These are phyloP conservation scores for Iris macrosiphon DNA, from an alignment of 106 monocot genomes.

Conservation along the genomic window DNA sequence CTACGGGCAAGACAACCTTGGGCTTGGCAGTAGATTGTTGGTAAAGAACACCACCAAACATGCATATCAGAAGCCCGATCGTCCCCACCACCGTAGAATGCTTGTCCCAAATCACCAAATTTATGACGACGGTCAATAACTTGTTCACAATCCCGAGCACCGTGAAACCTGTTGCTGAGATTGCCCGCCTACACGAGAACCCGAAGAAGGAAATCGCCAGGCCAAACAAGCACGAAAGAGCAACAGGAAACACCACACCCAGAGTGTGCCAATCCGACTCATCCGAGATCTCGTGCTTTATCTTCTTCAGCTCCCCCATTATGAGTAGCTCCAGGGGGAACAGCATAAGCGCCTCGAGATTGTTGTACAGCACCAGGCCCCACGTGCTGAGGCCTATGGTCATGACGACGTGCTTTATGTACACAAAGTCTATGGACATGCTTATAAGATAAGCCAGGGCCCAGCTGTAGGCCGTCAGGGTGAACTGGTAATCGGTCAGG, in stretches of 20 bases:
- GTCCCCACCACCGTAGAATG: slow-evolving; percentile 18
- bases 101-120: slow-evolving; percentile 25
- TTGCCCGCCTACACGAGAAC: slow-evolving; percentile 50
- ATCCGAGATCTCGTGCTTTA: slow-evolving; percentile 34
- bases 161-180: slow-evolving; percentile 58
- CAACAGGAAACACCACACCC: slow-evolving; percentile 38
- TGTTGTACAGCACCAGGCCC: slow-evolving; percentile 66
- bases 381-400: slow-evolving; percentile 68
- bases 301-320: slow-evolving; percentile 61
- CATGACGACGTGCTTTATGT: slow-evolving; percentile 69
- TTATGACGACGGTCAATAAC: slow-evolving; percentile 15
- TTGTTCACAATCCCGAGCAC: slow-evolving; percentile 45
- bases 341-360: slow-evolving; percentile 50
- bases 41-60: slow-evolving; percentile 19
- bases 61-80: slow-evolving; percentile 16
- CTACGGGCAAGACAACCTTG: neutral
- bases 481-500: slow-evolving; percentile 18
- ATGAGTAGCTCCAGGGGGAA: slow-evolving; percentile 51
- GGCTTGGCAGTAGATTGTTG: slow-evolving; percentile 12
- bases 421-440: slow-evolving; percentile 71
- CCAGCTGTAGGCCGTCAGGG: slow-evolving; percentile 45
- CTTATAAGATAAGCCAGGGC: slow-evolving; percentile 50
- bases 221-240: slow-evolving; percentile 52
- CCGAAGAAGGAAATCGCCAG: slow-evolving; percentile 61
- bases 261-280: slow-evolving; percentile 38